These are phyloP conservation scores for Zygnema circumcarinatum DNA, from an alignment of 139 green algal genomes.

Conservation along the genomic window DNA sequence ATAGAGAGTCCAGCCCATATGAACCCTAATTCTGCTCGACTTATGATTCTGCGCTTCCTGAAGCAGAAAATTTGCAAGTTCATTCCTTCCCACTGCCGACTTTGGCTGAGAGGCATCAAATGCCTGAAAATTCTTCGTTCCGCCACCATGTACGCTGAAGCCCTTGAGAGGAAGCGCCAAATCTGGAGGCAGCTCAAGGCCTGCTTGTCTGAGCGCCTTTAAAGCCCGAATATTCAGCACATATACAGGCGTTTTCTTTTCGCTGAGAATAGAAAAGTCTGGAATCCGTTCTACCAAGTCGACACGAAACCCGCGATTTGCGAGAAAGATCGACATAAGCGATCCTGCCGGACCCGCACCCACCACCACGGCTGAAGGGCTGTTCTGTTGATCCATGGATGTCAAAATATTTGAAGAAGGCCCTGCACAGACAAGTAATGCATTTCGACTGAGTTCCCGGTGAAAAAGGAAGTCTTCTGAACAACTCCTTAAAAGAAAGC, in stretches of 20 bases:
- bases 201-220: neutral
- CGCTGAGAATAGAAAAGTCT: neutral
- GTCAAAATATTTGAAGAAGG: too few species aligned
- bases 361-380: conserved; percentile 7
- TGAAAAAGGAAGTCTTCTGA: too few species aligned
- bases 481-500: too few species aligned
- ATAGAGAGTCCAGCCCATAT: conserved; percentile 13
- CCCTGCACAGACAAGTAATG: too few species aligned
- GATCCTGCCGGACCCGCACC: neutral
- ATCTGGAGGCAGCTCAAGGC: conserved; percentile 1
- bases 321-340: conserved; percentile 18
- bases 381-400: too few species aligned
- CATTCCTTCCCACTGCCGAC: neutral
- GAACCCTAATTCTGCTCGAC: neutral
- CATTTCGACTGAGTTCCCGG: too few species aligned
- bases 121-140: neutral
- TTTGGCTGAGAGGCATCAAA: neutral
- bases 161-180: neutral
- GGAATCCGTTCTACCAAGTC: conserved; percentile 15
- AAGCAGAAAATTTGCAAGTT: neutral
- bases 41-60: conserved; percentile 5
- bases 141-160: neutral
- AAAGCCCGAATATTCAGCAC: neutral
- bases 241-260: conserved; percentile 1
- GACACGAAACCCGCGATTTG: conserved; percentile 10